Evolutionary conservation across 495 filamentous ascomycete genomes (phyloP).

Genomic region (Penicillium desertorum): DNA sequence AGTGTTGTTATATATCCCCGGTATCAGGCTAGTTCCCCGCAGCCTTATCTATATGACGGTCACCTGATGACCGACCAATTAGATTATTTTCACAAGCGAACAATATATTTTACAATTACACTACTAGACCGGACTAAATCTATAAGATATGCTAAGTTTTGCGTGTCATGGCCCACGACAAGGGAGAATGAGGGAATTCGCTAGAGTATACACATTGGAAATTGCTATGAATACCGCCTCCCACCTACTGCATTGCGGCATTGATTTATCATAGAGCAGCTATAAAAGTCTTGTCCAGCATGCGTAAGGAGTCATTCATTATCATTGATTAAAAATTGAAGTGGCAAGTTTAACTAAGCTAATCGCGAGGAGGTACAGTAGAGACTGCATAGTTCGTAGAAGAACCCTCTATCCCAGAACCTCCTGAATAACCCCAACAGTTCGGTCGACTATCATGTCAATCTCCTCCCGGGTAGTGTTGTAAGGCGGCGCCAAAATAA

Average conservation of each 20-base stretch:
- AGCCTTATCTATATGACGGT: conserved; percentile 1
- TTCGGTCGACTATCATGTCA: conserved; percentile 51
- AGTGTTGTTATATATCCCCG: neutral
- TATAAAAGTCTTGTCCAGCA: neutral
- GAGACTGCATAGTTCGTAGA: neutral
- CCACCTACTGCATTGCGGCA: neutral
- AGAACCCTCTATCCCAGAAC: conserved; percentile 24
- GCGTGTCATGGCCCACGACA: neutral
- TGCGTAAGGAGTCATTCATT: neutral
- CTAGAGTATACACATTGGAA: neutral
- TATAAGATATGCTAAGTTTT: neutral
- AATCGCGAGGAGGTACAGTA: neutral
- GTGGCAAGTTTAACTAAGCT: neutral
- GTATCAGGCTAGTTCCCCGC: neutral
- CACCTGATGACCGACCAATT: conserved; percentile 3
- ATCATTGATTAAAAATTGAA: neutral
- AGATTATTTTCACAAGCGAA: neutral
- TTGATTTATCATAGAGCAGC: neutral
- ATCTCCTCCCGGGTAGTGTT: conserved; percentile 61
- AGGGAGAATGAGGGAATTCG: neutral
- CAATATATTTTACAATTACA: neutral
- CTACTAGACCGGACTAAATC: neutral
- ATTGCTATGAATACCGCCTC: neutral
- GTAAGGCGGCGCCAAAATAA: conserved; percentile 72
- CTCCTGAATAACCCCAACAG: conserved; percentile 31